These are phyloP conservation scores for Knufia fluminis DNA, from an alignment of 2,329 filamentous ascomycete species.

Conservation along the genomic window DNA sequence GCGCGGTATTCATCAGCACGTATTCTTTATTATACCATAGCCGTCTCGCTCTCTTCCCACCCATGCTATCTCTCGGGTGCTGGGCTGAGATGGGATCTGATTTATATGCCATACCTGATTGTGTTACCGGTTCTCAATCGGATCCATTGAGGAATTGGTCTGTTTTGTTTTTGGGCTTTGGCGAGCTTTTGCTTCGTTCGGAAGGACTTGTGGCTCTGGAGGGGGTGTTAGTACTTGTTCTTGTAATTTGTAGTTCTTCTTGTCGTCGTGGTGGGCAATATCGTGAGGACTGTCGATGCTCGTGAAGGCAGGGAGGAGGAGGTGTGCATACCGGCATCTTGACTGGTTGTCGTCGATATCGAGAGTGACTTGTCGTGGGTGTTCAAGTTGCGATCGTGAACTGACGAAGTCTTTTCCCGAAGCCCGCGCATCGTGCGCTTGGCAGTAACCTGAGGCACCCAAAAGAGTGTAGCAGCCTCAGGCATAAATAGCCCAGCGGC, in stretches of 20 bases:
- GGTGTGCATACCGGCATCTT: constrained; percentile 46
- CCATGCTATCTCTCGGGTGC: too few species aligned
- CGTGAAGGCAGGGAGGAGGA: neutral
- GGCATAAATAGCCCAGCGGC: too few species aligned
- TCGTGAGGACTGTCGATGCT: neutral
- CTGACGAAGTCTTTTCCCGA: neutral
- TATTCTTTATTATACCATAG: neutral
- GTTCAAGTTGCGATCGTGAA: neutral
- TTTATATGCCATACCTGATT: constrained; percentile 68
- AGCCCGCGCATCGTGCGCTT: too few species aligned
- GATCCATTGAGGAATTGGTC: constrained; percentile 99
- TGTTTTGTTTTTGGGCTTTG: constrained; percentile 99
- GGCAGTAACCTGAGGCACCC: neutral
- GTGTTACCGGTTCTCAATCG: constrained; percentile 97
- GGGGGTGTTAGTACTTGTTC: constrained; percentile 10
- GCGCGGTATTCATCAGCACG: constrained; percentile 18
- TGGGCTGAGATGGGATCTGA: neutral
- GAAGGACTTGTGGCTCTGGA: constrained; percentile 98
- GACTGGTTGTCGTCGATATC: constrained; percentile 30
- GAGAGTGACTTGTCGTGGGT: constrained; percentile 10
- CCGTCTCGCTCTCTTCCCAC: too few species aligned
- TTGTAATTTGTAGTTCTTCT: neutral
- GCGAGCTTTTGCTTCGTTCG: constrained; percentile 99
- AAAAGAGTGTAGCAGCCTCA: too few species aligned
- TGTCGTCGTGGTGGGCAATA: neutral